Percentiles rank a stretch among this genome's conserved stretches.
phyloP scores from a whole-genome alignment of 2,329 filamentous ascomycete genomes.

The Trichoderma guizhouense region DNA sequence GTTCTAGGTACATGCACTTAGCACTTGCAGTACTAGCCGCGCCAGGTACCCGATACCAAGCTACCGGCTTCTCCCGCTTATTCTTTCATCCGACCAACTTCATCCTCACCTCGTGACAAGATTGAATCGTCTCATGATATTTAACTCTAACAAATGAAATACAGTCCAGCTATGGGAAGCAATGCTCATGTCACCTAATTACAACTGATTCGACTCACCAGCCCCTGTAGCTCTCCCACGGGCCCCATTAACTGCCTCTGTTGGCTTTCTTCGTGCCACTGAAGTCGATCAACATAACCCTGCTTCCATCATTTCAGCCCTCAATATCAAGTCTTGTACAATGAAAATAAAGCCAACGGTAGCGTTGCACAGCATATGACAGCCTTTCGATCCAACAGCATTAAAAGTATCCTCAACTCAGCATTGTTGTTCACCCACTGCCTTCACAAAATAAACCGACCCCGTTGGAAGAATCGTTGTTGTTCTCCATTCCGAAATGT shows the following conservation, averaged over 20 bases:
- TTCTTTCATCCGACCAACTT: conserved; percentile 12
- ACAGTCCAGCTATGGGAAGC: conserved; percentile 19
- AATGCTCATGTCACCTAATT: conserved; percentile 16
- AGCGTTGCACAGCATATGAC: conserved; percentile 12
- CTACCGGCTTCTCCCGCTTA: neutral
- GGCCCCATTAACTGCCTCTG: neutral
- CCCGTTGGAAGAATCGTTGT: neutral
- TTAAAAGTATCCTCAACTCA: conserved; percentile 4
- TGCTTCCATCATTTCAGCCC: neutral
- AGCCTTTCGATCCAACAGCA: conserved; percentile 17
- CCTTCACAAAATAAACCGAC: neutral
- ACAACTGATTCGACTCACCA: conserved; percentile 1
- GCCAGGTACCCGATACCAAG: neutral
- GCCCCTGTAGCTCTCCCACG: neutral
- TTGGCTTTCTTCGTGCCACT: neutral
- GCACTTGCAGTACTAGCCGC: neutral
- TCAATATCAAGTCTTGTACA: conserved; percentile 18
- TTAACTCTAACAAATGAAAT: conserved; percentile 17
- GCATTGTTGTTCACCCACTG: neutral
- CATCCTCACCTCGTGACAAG: neutral
- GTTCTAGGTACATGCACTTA: neutral
- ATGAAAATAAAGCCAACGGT: conserved; percentile 16
- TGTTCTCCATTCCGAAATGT: neutral
- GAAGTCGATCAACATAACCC: neutral
- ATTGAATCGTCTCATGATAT: conserved; percentile 10